phyloP scores from a whole-genome alignment of 2,329 filamentous ascomycete genomes.

The Ascochyta viciae-villosae region DNA sequence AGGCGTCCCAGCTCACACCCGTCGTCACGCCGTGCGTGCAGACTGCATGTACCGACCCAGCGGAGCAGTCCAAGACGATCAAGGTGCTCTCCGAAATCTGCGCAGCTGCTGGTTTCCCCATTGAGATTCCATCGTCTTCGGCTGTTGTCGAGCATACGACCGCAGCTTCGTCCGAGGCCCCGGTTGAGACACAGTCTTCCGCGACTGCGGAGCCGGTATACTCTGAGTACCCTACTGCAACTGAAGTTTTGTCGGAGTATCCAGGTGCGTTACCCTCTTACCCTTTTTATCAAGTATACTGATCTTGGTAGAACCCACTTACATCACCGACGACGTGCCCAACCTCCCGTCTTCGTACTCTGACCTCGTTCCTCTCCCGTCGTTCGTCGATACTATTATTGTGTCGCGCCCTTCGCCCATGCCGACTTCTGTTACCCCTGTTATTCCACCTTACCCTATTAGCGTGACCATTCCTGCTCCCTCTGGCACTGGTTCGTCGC shows the following conservation, averaged over 20 bases:
- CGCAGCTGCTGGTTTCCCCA: slow-evolving; percentile 31
- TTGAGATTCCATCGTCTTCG: slow-evolving; percentile 16
- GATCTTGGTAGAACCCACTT: background rate
- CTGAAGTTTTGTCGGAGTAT: background rate
- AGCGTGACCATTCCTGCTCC: slow-evolving; percentile 2
- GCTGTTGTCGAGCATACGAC: background rate
- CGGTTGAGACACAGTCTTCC: slow-evolving; percentile 1
- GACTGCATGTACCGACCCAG: slow-evolving; percentile 42
- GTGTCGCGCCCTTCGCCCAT: slow-evolving; percentile 6
- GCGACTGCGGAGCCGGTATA: background rate
- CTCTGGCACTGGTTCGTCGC: slow-evolving; percentile 12
- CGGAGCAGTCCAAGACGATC: slow-evolving; percentile 46
- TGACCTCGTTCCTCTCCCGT: slow-evolving; percentile 3
- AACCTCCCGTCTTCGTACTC: slow-evolving; percentile 1
- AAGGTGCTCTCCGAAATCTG: slow-evolving; percentile 34
- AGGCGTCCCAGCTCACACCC: slow-evolving; percentile 47
- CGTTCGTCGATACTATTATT: slow-evolving; percentile 7
- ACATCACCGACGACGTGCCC: slow-evolving; percentile 3
- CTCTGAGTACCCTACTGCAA: slow-evolving; percentile 7
- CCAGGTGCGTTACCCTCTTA: background rate
- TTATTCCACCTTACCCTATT: slow-evolving; percentile 22
- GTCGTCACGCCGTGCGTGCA: slow-evolving; percentile 54
- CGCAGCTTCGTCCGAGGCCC: slow-evolving; percentile 1
- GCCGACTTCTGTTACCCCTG: background rate
- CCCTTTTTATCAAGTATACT: background rate